Percentiles rank a stretch among this genome's conserved stretches.
Conservation (phyloP, 345 rosid species). For the Salix purpurea region DNA sequence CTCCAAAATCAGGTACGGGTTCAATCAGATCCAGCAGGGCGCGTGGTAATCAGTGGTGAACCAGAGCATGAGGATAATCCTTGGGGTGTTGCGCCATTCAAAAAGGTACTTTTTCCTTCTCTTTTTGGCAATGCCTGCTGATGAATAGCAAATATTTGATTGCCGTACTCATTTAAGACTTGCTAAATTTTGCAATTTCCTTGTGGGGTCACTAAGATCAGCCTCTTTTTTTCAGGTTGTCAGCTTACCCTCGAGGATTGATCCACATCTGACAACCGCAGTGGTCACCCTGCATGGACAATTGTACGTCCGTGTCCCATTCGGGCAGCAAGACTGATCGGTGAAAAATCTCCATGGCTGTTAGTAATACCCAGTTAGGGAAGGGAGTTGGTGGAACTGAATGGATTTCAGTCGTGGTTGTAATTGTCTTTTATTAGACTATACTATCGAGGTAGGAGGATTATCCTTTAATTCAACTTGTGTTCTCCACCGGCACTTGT, state of each 20-base stretch:
- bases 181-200: not conserved
- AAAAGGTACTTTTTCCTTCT: not conserved
- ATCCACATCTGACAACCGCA: conserved; percentile 65
- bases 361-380: not conserved
- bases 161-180: not conserved
- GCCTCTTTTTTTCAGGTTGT: conserved; percentile 38
- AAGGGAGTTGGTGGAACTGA: not conserved
- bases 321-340: conserved; percentile 33
- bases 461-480: not conserved
- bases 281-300: conserved; percentile 75
- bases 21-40: conserved; percentile 75
- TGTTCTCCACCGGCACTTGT: not conserved
- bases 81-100: conserved; percentile 73
- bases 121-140: not conserved
- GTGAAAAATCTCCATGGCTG: not conserved
- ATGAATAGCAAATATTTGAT: not conserved
- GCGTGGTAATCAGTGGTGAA: conserved; percentile 60
- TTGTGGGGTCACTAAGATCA: not conserved
- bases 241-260: conserved; percentile 57
- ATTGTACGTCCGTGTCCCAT: conserved; percentile 62
- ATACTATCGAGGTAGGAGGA: not conserved
- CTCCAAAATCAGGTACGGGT: conserved; percentile 54
- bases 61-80: conserved; percentile 65
- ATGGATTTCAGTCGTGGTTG: not conserved
- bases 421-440: not conserved